Base-by-base conservation (phyloP, 2,329 filamentous ascomycete genomes). In the Monosporascus sp. region DNA sequence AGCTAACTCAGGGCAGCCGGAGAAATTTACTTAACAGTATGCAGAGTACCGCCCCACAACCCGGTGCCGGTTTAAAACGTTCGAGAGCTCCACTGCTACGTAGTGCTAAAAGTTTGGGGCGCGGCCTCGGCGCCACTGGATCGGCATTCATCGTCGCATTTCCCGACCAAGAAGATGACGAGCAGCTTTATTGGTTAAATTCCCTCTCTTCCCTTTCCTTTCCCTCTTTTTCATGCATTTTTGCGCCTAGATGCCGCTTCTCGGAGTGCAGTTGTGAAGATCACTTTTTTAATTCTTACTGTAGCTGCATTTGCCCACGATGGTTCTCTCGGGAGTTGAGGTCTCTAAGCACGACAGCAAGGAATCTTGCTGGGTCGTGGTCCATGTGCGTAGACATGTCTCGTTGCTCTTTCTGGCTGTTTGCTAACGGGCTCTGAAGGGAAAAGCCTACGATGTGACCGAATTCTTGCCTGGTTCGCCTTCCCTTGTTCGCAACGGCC, bases 351-450 rank as follows among this genome's bases (percentile, higher is more conserved):
- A 97, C 77, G 88, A 88, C 73, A 87, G 77, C 63, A 81, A 82
- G 63, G 84, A 96, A 62, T 93, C 89, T 49, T 96, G 91, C 74
- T 96, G 91, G 91, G 89, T 96, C 46, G 89, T 96, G 65, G 82
- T 95, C 55, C 89, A 95, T 72, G 89, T 83, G 71, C 57, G 74
- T 50, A 45, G 49, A 50, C 49, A 3, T 8, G 14, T 11, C 43
- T n/a, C 43, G 7, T 17, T 27, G 20, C 22, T 20, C n/a, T 6
- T 44, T 44, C 31, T 35, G 31, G 31, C 31, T 14, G 31, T 14
- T 14, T 25, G 9, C 38, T 51, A 45, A 15, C 48, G 45, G 50
- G 60, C 55, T 54, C 48, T 31, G 38, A 58, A 85, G 78, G 82
- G 89, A 55, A 88, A 89, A 72, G 89, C 86, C 53, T 95, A 95